Evolutionary conservation across 768 basidiomycete species (phyloP).

Genomic region (Termitomyces sp.): DNA sequence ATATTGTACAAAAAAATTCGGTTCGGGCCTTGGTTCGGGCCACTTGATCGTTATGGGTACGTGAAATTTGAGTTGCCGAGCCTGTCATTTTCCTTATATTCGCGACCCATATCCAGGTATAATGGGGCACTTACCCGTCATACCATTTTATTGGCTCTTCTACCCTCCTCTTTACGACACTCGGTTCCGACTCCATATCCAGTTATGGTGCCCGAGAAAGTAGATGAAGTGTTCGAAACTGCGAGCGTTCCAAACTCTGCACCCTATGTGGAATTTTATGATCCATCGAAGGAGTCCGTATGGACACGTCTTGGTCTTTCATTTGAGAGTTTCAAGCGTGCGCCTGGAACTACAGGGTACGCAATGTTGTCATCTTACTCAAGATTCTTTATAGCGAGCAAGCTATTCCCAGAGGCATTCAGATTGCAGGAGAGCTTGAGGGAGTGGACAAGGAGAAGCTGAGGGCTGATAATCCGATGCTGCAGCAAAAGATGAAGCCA

Average conservation of each 20-base stretch:
- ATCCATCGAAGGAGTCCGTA: constrained; percentile 38
- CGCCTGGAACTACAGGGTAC: constrained; percentile 40
- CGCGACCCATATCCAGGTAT: background rate
- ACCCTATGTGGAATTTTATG: constrained; percentile 34
- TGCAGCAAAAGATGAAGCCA: constrained; percentile 44
- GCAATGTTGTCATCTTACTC: constrained; percentile 5
- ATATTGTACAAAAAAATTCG: background rate
- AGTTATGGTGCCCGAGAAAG: constrained; percentile 24
- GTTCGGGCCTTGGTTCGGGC: background rate
- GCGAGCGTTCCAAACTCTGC: constrained; percentile 22
- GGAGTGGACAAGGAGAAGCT: constrained; percentile 31
- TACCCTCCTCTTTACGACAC: background rate
- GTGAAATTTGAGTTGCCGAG: background rate
- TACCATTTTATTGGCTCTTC: background rate
- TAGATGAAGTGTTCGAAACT: constrained; percentile 27
- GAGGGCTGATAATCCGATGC: constrained; percentile 35
- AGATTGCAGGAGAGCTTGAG: constrained; percentile 23
- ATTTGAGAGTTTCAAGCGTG: constrained; percentile 40
- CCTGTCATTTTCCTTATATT: background rate
- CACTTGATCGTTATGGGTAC: background rate
- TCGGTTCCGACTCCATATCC: background rate
- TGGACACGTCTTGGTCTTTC: constrained; percentile 39
- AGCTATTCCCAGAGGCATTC: constrained; percentile 26
- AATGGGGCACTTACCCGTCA: background rate
- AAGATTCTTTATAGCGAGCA: background rate